Conservation (phyloP, 768 basidiomycete species). For the Phaeotremella skinneri region DNA sequence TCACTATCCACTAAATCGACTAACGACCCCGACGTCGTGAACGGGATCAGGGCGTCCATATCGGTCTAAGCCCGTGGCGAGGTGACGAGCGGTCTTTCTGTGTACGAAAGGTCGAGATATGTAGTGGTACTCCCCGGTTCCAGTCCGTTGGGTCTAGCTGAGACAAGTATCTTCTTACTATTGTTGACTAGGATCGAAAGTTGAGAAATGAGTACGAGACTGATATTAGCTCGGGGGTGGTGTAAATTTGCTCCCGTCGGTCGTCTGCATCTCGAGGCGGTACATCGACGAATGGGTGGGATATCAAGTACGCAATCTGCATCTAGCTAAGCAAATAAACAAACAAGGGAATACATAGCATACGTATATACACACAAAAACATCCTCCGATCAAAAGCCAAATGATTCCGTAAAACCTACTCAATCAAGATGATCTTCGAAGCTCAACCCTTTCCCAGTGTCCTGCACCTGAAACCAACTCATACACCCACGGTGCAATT, state of each 20-base stretch:
- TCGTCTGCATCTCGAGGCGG: not conserved
- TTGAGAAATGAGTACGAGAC: not conserved
- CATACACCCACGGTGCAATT: not conserved
- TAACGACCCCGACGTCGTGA: slow-evolving; percentile 97
- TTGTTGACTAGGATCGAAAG: not conserved
- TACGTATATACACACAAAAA: not conserved
- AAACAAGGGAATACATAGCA: too few species aligned
- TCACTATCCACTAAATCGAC: slow-evolving; percentile 99
- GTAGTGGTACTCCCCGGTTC: too few species aligned
- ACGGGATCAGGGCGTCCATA: slow-evolving; percentile 96
- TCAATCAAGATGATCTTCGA: not conserved
- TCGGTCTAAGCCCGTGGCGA: not conserved
- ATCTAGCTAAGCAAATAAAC: too few species aligned
- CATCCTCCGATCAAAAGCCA: too few species aligned
- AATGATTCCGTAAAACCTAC: not conserved
- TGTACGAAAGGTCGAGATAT: not conserved
- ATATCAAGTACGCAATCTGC: too few species aligned
- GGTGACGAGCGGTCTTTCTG: not conserved
- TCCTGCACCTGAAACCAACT: not conserved
- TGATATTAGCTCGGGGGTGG: too few species aligned
- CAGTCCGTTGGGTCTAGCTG: too few species aligned
- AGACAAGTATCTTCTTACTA: not conserved
- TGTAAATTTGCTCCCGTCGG: too few species aligned
- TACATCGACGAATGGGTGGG: too few species aligned
- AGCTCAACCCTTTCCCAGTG: too few species aligned